Conservation (phyloP, 306 rosid genomes). For the Dryas alaskensis region DNA sequence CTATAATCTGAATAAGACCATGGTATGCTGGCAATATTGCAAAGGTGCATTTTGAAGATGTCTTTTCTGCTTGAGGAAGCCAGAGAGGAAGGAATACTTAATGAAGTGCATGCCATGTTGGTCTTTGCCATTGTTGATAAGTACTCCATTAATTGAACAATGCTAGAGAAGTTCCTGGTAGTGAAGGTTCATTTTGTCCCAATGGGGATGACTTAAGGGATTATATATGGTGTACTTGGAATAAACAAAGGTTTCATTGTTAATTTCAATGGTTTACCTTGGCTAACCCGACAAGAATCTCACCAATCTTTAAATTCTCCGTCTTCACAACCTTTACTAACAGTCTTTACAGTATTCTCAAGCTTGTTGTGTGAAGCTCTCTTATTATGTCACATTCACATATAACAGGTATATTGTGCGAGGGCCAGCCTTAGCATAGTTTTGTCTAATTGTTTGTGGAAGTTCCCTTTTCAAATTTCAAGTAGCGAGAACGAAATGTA, state of each 20-base stretch:
- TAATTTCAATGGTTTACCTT: slow-evolving; percentile 6
- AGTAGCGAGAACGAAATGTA: neutral
- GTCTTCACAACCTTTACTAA: neutral
- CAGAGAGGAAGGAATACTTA: slow-evolving; percentile 47
- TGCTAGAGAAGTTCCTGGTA: too few species aligned
- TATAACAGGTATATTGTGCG: too few species aligned
- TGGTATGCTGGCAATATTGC: slow-evolving; percentile 28
- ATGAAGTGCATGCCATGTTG: slow-evolving; percentile 52
- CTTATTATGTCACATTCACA: too few species aligned
- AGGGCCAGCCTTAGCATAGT: too few species aligned
- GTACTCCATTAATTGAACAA: too few species aligned
- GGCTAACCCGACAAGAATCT: neutral
- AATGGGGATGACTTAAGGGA: neutral
- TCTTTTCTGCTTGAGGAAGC: slow-evolving; percentile 27
- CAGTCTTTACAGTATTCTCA: neutral
- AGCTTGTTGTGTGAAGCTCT: neutral
- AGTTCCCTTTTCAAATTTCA: too few species aligned
- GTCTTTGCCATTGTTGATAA: neutral
- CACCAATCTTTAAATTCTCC: neutral
- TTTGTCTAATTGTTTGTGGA: too few species aligned
- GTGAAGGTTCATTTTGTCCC: too few species aligned
- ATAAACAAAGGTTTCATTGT: neutral
- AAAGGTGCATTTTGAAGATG: slow-evolving; percentile 31
- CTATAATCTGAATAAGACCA: slow-evolving; percentile 52
- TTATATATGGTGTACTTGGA: neutral